Evolutionary conservation across 106 monocot genomes (phyloP).

Genomic region (Gastrodia elata): DNA sequence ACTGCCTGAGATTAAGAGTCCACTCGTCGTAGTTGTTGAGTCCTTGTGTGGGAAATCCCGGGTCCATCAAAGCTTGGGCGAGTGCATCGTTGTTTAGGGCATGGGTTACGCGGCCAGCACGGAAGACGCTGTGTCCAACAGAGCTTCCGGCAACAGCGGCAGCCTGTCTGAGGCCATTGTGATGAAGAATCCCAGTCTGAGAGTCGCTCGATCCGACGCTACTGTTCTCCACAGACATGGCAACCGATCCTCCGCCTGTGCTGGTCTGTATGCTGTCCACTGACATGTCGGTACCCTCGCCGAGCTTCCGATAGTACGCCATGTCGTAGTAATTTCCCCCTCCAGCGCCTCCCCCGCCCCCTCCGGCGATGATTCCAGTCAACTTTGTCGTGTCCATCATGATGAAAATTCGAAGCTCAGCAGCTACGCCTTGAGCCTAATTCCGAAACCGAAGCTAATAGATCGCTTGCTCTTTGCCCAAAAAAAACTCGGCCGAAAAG

Average conservation of each 20-base stretch:
- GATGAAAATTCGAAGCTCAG: background rate
- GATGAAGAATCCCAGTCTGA: slow-evolving; percentile 18
- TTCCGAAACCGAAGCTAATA: background rate
- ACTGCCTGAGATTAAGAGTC: slow-evolving; percentile 29
- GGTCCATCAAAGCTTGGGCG: slow-evolving; percentile 28
- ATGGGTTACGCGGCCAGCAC: slow-evolving; percentile 9
- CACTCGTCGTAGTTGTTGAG: slow-evolving; percentile 30
- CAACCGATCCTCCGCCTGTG: slow-evolving; percentile 17
- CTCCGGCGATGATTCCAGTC: slow-evolving; percentile 17
- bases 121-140: slow-evolving; percentile 20
- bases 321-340: slow-evolving; percentile 19
- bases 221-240: slow-evolving; percentile 30
- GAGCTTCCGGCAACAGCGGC: slow-evolving; percentile 9
- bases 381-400: slow-evolving; percentile 29
- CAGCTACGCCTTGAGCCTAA: background rate
- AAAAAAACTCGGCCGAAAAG: background rate
- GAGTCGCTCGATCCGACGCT: slow-evolving; percentile 28
- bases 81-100: slow-evolving; percentile 15
- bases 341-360: slow-evolving; percentile 9
- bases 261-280: slow-evolving; percentile 23
- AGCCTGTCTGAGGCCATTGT: slow-evolving; percentile 13
- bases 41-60: slow-evolving; percentile 8
- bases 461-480: background rate
- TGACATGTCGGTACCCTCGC: slow-evolving; percentile 33
- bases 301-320: slow-evolving; percentile 24